phyloP scores from a whole-genome alignment of 192 early-diverging fungal species.

The Radiomyces spectabilis region DNA sequence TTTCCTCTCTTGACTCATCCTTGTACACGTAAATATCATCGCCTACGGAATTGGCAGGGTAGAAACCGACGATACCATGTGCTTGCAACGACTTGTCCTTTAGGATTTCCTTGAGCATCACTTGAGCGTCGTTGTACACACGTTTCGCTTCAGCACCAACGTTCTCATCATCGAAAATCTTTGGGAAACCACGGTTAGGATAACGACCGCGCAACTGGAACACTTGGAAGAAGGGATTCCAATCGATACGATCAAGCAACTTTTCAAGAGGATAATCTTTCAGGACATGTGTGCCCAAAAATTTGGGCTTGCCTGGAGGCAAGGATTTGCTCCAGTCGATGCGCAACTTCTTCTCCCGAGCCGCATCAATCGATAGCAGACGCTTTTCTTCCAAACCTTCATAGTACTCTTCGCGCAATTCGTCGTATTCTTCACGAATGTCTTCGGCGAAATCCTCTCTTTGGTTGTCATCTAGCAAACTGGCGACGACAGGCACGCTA shows the following conservation, averaged over 20 bases:
- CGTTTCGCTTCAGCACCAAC: conserved; percentile 89
- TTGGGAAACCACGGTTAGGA: conserved; percentile 94
- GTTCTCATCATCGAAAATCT: conserved; percentile 94
- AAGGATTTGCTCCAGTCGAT: conserved; percentile 67
- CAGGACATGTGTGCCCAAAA: conserved; percentile 76
- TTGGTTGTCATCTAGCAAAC: conserved; percentile 67
- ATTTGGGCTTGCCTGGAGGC: conserved; percentile 69
- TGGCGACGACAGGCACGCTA: conserved; percentile 84
- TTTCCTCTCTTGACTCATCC: conserved; percentile 62
- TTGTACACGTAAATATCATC: conserved; percentile 88
- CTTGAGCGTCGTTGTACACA: conserved; percentile 79
- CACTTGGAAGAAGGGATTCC: conserved; percentile 99
- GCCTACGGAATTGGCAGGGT: conserved; percentile 80
- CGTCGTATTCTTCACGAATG: conserved; percentile 89
- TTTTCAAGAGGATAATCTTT: conserved; percentile 68
- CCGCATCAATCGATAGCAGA: conserved; percentile 64
- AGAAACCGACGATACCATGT: conserved; percentile 77
- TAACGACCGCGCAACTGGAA: conserved; percentile 94
- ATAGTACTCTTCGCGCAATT: conserved; percentile 90
- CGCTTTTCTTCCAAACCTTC: conserved; percentile 83
- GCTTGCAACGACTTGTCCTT: conserved; percentile 65
- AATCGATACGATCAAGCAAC: conserved; percentile 85
- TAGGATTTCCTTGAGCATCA: conserved; percentile 75
- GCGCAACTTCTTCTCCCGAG: conserved; percentile 52
- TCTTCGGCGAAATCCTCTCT: conserved; percentile 87